phyloP scores from a whole-genome alignment of 352 stramenopile species.

The Thraustochytrium sp. region DNA sequence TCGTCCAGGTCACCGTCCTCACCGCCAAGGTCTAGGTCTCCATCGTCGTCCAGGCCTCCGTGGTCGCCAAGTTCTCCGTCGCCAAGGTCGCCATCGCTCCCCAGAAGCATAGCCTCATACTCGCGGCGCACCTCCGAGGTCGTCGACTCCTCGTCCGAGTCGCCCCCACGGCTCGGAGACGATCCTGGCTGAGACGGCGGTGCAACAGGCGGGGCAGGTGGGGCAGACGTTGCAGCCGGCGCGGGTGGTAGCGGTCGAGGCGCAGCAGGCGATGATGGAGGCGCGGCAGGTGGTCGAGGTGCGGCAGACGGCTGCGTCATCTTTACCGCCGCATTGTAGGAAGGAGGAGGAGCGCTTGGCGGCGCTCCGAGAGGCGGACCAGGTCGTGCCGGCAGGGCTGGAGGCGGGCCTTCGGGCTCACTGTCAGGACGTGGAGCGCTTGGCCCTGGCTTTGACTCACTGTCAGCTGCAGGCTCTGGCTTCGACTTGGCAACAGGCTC shows the following conservation, averaged over 20 bases:
- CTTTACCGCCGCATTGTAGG: too few species aligned
- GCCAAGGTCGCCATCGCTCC: background rate
- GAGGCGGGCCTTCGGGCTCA: too few species aligned
- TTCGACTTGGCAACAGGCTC: too few species aligned
- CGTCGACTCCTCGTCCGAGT: background rate
- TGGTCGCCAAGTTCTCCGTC: background rate
- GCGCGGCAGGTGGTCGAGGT: background rate
- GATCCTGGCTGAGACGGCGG: background rate
- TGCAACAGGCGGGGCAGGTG: background rate
- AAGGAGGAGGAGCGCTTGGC: too few species aligned
- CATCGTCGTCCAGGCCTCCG: background rate
- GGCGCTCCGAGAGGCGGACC: too few species aligned
- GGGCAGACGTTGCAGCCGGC: background rate
- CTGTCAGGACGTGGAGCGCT: too few species aligned
- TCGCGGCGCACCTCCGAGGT: background rate
- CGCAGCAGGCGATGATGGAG: background rate
- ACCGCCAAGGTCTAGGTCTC: background rate
- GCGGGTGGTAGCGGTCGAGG: background rate
- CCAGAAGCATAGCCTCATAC: background rate
- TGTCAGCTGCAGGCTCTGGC: too few species aligned
- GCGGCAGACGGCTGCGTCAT: too few species aligned
- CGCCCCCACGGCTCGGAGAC: background rate
- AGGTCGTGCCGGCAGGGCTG: too few species aligned
- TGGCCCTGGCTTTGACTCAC: too few species aligned
- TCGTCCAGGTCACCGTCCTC: background rate